Evolutionary conservation across 176 grass and related monocot species (phyloP).

Genomic region (Typha latifolia): DNA sequence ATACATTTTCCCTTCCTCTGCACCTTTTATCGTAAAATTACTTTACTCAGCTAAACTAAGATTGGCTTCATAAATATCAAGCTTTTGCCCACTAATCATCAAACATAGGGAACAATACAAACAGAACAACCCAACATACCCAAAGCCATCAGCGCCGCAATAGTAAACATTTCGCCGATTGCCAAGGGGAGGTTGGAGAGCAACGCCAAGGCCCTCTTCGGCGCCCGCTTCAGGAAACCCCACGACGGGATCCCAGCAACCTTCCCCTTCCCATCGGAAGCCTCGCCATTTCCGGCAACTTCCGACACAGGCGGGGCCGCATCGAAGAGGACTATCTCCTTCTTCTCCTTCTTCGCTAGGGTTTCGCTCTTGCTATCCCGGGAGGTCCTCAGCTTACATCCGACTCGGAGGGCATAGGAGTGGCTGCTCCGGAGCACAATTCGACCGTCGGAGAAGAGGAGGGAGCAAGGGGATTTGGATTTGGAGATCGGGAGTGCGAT

Average conservation of each 20-base stretch:
- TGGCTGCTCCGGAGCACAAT: background rate
- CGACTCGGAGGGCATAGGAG: background rate
- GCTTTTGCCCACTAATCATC: background rate
- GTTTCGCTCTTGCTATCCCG: conserved; percentile 11
- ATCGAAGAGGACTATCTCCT: conserved; percentile 80
- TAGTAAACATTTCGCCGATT: conserved; percentile 70
- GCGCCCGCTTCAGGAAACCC: conserved; percentile 33
- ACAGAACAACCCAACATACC: conserved; percentile 20
- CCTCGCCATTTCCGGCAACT: conserved; percentile 3
- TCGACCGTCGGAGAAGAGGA: background rate
- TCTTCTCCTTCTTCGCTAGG: conserved; percentile 26
- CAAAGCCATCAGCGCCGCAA: conserved; percentile 74
- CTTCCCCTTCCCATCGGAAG: background rate
- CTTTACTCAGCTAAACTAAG: too few relatives aligned
- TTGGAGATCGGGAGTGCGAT: background rate
- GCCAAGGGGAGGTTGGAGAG: conserved; percentile 85
- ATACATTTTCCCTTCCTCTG: background rate
- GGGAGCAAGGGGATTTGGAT: background rate
- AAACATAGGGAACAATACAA: background rate
- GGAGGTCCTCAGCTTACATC: conserved; percentile 5
- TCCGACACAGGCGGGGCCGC: conserved; percentile 44
- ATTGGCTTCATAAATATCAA: too few relatives aligned
- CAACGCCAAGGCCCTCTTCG: conserved; percentile 43
- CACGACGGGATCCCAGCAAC: conserved; percentile 4
- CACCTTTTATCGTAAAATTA: too few relatives aligned